Conservation (phyloP, 257 asterid genomes). For the Ilex aquifolium region DNA sequence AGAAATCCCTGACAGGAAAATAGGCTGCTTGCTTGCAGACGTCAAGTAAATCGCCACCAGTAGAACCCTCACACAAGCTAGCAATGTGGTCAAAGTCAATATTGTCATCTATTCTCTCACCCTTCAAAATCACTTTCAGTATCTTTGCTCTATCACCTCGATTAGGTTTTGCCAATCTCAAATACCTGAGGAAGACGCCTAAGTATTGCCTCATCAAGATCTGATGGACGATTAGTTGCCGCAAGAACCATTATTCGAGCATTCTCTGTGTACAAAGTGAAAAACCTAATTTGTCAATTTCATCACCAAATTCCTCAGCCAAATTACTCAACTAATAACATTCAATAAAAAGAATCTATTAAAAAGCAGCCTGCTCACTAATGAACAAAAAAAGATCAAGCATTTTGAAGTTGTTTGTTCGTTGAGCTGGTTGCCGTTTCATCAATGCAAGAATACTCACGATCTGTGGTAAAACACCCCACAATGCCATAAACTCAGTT, state of each 20-base stretch:
- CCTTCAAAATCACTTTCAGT: slow-evolving; percentile 76
- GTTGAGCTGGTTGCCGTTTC: too few relatives aligned
- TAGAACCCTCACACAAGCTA: slow-evolving; percentile 8
- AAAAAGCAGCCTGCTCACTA: background rate
- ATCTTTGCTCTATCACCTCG: slow-evolving; percentile 58
- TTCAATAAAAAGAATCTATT: too few relatives aligned
- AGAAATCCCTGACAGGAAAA: slow-evolving; percentile 73
- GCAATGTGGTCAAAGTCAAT: slow-evolving; percentile 67
- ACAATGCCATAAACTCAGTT: slow-evolving; percentile 95
- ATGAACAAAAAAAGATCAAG: background rate
- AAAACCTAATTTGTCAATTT: too few relatives aligned
- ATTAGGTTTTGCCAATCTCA: slow-evolving; percentile 75
- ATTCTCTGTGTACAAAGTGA: slow-evolving; percentile 36
- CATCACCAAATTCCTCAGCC: too few relatives aligned
- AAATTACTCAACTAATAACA: background rate
- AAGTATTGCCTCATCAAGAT: slow-evolving; percentile 96
- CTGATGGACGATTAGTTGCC: slow-evolving; percentile 97
- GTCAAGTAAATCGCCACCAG: slow-evolving; percentile 91
- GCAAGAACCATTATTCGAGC: slow-evolving; percentile 95
- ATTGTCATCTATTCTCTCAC: slow-evolving; percentile 55
- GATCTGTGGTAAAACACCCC: slow-evolving; percentile 97
- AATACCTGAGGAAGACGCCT: slow-evolving; percentile 94
- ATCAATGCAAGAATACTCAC: slow-evolving; percentile 34
- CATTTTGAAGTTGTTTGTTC: too few relatives aligned
- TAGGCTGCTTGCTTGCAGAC: slow-evolving; percentile 92